Evolutionary conservation across 1,284 basidiomycete species (phyloP).

Genomic region (Fomitopsis pinicola): DNA sequence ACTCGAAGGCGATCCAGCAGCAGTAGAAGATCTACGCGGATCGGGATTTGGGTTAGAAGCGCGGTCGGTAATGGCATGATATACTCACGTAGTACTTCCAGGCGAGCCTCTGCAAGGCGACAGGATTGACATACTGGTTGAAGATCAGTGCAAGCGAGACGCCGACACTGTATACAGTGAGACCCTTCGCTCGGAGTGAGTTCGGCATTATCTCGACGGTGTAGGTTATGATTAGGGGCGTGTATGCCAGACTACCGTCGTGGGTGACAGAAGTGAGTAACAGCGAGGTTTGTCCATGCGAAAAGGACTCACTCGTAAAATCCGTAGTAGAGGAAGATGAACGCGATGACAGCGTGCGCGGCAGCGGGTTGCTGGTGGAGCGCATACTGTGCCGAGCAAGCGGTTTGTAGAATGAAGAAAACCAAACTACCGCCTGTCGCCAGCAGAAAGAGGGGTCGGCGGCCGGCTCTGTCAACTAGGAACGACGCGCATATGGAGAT

Average conservation of each 20-base stretch:
- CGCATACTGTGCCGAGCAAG: slow-evolving; percentile 36
- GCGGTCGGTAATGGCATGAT: not conserved
- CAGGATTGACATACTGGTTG: slow-evolving; percentile 53
- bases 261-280: not conserved
- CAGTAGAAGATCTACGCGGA: slow-evolving; percentile 23
- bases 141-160: slow-evolving; percentile 50
- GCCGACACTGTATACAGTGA: slow-evolving; percentile 51
- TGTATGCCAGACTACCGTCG: slow-evolving; percentile 7
- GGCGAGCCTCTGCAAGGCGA: slow-evolving; percentile 32
- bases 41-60: not conserved
- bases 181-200: slow-evolving; percentile 56
- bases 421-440: slow-evolving; percentile 42
- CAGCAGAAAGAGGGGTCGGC: slow-evolving; percentile 50
- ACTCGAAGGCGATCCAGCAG: slow-evolving; percentile 41
- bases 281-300: not conserved
- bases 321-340: slow-evolving; percentile 42
- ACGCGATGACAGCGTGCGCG: slow-evolving; percentile 43
- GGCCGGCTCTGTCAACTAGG: slow-evolving; percentile 46
- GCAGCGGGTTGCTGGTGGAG: slow-evolving; percentile 29
- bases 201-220: slow-evolving; percentile 58
- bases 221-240: slow-evolving; percentile 28
- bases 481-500: slow-evolving; percentile 44
- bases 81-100: slow-evolving; percentile 34
- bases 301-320: slow-evolving; percentile 35
- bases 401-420: slow-evolving; percentile 39